phyloP scores from a whole-genome alignment of 2,329 filamentous ascomycete genomes.

The Clarireedia homoeocarpa region DNA sequence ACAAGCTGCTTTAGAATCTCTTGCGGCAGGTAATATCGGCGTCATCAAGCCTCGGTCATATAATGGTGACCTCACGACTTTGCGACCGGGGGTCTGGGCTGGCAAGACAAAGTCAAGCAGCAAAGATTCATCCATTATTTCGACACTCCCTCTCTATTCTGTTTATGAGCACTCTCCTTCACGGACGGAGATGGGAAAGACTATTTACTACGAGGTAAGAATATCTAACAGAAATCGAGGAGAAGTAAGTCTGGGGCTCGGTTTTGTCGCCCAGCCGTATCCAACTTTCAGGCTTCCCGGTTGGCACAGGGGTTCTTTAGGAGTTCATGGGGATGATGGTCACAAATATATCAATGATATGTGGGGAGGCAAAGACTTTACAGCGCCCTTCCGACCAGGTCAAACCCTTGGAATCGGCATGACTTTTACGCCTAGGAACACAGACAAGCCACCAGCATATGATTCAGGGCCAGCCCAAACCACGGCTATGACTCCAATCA shows the following conservation, averaged over 20 bases:
- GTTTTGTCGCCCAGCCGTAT: slow-evolving; percentile 67
- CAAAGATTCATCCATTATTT: slow-evolving; percentile 56
- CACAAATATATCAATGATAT: slow-evolving; percentile 67
- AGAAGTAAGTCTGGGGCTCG: slow-evolving; percentile 53
- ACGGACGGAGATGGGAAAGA: slow-evolving; percentile 38
- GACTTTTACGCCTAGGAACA: slow-evolving; percentile 37
- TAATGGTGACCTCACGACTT: slow-evolving; percentile 38
- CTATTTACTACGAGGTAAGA: slow-evolving; percentile 65
- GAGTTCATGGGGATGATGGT: slow-evolving; percentile 75
- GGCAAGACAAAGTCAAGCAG: slow-evolving; percentile 36
- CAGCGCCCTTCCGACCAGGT: slow-evolving; percentile 51
- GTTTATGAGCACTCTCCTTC: slow-evolving; percentile 50
- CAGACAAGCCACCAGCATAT: slow-evolving; percentile 26
- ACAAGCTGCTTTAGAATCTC: slow-evolving; percentile 38
- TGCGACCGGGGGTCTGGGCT: slow-evolving; percentile 45
- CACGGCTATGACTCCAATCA: slow-evolving; percentile 27
- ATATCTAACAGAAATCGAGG: slow-evolving; percentile 36
- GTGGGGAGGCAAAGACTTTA: slow-evolving; percentile 65
- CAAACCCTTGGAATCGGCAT: slow-evolving; percentile 68
- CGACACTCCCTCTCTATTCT: slow-evolving; percentile 62
- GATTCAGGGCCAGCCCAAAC: slow-evolving; percentile 21
- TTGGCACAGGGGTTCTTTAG: slow-evolving; percentile 70
- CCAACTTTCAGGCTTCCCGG: slow-evolving; percentile 71
- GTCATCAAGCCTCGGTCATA: slow-evolving; percentile 45
- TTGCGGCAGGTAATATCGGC: slow-evolving; percentile 44